Percentiles rank a stretch among this genome's conserved stretches.
phyloP scores from a whole-genome alignment of 1,284 basidiomycete species.

The Cerrena zonata region DNA sequence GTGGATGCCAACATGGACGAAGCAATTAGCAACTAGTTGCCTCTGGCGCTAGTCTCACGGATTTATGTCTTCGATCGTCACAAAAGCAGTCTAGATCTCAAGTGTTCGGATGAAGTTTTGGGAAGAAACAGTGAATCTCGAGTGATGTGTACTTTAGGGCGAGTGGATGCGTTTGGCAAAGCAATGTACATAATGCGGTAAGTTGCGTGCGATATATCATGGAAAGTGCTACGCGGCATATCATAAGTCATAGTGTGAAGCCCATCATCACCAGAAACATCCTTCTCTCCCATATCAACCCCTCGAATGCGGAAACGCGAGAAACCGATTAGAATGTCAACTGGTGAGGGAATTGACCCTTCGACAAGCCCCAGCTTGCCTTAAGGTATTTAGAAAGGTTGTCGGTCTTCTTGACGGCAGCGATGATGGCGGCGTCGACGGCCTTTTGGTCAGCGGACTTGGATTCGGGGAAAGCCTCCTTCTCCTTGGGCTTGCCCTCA shows the following conservation, averaged over 20 bases:
- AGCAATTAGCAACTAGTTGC: neutral
- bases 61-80: no score
- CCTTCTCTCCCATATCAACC: neutral
- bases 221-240: conserved; percentile 26
- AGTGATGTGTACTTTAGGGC: neutral
- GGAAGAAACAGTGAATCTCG: no score
- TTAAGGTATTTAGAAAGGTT: conserved; percentile 92
- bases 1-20: conserved; percentile 4
- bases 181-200: conserved; percentile 2
- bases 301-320: no score
- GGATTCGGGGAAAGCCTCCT: conserved; percentile 84
- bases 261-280: conserved; percentile 1
- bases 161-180: neutral
- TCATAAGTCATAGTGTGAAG: conserved; percentile 23
- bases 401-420: conserved; percentile 88
- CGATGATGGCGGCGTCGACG: conserved; percentile 81
- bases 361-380: conserved; percentile 90
- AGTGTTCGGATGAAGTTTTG: no score
- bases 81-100: no score
- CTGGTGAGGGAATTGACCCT: conserved; percentile 89
- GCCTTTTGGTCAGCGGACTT: conserved; percentile 92
- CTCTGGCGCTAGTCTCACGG: neutral
- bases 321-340: conserved; percentile 63
- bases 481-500: conserved; percentile 88
- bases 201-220: conserved; percentile 19